A percentile compares a stretch with the other conserved stretches of the same genome.
Evolutionary conservation across 805 yeast genomes (phyloP).

Genomic region (Wickerhamiella parazyma): DNA sequence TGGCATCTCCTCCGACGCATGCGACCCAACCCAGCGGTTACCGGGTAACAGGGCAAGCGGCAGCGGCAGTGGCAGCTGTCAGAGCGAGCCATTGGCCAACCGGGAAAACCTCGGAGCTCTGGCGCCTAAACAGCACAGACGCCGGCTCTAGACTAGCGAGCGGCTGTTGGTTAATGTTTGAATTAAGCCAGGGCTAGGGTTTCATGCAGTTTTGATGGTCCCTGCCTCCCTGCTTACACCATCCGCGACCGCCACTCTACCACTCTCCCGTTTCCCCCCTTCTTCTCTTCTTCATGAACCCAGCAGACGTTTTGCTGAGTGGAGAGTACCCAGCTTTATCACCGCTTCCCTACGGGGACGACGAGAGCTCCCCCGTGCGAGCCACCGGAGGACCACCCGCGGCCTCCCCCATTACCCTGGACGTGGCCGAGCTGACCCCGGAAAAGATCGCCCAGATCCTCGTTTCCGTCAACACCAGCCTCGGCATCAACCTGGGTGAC

Average conservation of each 20-base stretch:
- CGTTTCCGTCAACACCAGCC: slow-evolving; percentile 13
- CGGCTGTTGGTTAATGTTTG: no score
- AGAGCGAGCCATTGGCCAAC: no score
- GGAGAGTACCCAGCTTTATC: slow-evolving; percentile 5
- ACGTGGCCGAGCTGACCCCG: not conserved
- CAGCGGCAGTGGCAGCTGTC: no score
- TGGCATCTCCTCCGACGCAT: no score
- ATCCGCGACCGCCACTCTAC: not conserved
- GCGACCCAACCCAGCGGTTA: no score
- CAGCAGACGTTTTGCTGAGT: slow-evolving; percentile 6
- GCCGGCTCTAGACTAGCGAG: no score
- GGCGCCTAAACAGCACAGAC: no score
- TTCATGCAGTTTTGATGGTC: no score
- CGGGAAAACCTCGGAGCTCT: no score
- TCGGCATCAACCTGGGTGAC: slow-evolving; percentile 18
- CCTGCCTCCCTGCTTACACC: not conserved
- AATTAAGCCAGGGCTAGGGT: no score
- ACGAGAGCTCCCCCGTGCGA: not conserved
- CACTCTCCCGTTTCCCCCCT: not conserved
- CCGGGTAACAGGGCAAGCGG: no score
- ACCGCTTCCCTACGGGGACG: slow-evolving; percentile 1
- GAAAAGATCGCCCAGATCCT: slow-evolving; percentile 5
- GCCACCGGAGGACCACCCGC: not conserved
- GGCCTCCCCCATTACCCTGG: not conserved
- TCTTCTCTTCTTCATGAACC: not conserved